Evolutionary conservation across 23 red algal genomes (phyloP).

Genomic region (Gracilaria gracilis): DNA sequence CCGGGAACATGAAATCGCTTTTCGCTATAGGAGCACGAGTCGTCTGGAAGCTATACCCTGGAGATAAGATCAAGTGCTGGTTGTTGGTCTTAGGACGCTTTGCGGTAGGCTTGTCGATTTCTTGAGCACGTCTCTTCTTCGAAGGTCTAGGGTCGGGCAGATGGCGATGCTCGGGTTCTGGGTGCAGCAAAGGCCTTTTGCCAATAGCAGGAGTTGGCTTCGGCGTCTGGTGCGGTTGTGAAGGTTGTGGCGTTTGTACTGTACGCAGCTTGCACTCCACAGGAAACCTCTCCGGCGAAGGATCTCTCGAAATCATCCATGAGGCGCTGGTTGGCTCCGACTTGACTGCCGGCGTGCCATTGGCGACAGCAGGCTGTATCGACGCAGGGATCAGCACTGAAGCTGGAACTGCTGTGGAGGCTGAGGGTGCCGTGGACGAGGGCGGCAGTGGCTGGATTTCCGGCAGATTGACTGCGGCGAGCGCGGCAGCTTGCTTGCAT

Average conservation of each 20-base stretch:
- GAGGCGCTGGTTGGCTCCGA: background rate
- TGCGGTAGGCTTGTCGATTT: background rate
- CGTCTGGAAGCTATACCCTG: background rate
- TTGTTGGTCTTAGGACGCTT: background rate
- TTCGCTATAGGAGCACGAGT: background rate
- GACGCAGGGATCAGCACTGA: background rate
- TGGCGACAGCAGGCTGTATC: background rate
- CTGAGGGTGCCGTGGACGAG: background rate
- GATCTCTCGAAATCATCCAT: constrained; percentile 4
- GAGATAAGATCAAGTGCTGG: background rate
- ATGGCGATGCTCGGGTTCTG: background rate
- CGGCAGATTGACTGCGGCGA: constrained; percentile 16
- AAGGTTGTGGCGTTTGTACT: no score
- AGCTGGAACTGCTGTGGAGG: background rate
- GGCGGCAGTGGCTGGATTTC: background rate
- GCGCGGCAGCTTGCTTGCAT: background rate
- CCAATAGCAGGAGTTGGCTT: no score
- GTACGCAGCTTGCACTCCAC: background rate
- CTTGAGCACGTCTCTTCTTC: background rate
- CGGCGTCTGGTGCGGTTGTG: no score
- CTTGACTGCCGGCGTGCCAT: background rate
- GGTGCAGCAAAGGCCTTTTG: background rate
- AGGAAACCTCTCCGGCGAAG: background rate
- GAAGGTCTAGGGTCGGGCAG: background rate
- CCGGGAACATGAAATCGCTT: background rate